Percentiles rank a stretch among this genome's conserved stretches.
These are phyloP conservation scores for Ziziphus jujuba DNA, from an alignment of 306 rosid genomes.

Conservation along the genomic window DNA sequence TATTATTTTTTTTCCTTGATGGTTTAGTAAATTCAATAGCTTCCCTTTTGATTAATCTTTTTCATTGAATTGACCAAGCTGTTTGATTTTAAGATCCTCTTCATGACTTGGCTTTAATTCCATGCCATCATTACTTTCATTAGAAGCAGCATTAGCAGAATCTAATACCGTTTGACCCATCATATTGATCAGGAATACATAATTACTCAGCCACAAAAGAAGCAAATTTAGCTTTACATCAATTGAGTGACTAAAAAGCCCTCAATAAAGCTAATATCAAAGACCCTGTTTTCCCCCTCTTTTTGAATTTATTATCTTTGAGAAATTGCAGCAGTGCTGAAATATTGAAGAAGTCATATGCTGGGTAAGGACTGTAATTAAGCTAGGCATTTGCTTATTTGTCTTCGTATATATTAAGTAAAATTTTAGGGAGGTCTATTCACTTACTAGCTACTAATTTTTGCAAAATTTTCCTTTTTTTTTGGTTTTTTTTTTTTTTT, in stretches of 20 bases:
- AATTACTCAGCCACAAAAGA: conserved; percentile 16
- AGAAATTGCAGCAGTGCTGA: no score
- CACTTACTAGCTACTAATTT: no score
- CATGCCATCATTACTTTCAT: conserved; percentile 54
- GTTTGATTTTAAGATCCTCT: conserved; percentile 27
- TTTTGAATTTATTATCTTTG: no score
- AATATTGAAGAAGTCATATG: no score
- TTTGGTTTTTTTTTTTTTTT: no score
- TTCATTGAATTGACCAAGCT: conserved; percentile 25
- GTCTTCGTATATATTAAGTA: no score
- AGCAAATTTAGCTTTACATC: not conserved
- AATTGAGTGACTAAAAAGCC: conserved; percentile 10
- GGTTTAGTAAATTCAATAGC: conserved; percentile 27
- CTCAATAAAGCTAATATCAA: not conserved
- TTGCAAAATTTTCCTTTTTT: no score
- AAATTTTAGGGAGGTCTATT: no score
- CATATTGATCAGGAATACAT: conserved; percentile 30
- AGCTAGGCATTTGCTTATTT: no score
- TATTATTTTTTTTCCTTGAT: not conserved
- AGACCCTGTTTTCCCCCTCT: no score
- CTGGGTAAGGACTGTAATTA: no score
- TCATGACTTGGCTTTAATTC: conserved; percentile 36
- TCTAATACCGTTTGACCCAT: conserved; percentile 60
- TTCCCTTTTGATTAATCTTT: conserved; percentile 32
- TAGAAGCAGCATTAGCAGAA: conserved; percentile 45